Evolutionary conservation across 352 stramenopile genomes (phyloP), one percentile per base, ranked within the genome.

Genomic region (Elongisporangium anandrum): DNA sequence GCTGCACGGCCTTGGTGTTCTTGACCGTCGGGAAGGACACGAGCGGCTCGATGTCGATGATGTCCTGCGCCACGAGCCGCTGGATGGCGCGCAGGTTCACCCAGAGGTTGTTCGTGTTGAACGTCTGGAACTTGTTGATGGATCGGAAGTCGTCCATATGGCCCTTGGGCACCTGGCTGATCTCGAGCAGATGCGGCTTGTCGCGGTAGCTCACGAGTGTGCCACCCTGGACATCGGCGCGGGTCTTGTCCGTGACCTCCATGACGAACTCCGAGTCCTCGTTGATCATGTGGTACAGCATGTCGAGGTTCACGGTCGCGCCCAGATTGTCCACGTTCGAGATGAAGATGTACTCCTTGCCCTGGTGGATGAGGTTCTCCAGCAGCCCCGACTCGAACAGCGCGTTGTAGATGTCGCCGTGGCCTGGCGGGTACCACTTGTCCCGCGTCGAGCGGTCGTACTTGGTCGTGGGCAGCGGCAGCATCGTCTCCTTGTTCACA

Each of bases 41-140:
- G 29, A 97, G 79, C 12, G 83, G 90, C 70, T 99, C 98, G 72
- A 98, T 99, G 71, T 99, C 98, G 75, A 99, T 99, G 24, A 97
- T 95, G 61, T 97, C 96, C 58, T 96, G 91, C 1, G 97, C 92
- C 50, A 99, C 95, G 53, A 99, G 92, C 29, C 85, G 76, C 62
- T 99, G 97, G 57, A 99, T 94, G 54, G 97, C 97, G 38, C 98
- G 96, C 41, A 99, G 66, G 62, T 98, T 98, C 48, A 99, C 97
- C 97, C 97, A 99, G 19, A 99, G 74, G 66, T 99, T 99, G 79
- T 99, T 99, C 54, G 97, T 99, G 77, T 99, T 99, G 86, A 99
- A 99, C 59, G 94, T 99, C 52, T 92, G 80, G 71, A 99, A 98
- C 72, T 97, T 97, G 77, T 87, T 95, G 63, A 98, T 96, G 60